Conservation (phyloP, 345 rosid genomes). For the Aegle marmelos region DNA sequence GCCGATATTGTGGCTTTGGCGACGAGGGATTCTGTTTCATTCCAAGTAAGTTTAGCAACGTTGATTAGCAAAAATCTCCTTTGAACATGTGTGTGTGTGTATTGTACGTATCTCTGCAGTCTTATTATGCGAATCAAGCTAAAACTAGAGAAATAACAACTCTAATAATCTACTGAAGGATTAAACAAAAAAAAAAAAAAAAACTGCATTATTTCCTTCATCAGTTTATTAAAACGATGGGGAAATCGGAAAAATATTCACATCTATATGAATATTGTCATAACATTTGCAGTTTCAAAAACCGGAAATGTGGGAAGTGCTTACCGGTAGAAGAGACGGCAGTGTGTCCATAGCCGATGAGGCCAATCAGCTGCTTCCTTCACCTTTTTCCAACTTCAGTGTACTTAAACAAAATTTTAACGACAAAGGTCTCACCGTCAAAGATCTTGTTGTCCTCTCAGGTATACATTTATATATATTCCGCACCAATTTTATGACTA, state of each 20-base stretch:
- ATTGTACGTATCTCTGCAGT: too few species aligned
- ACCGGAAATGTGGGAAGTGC: constrained; percentile 54
- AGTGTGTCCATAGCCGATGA: constrained; percentile 42
- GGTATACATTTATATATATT: constrained; percentile 26
- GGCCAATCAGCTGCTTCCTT: constrained; percentile 41
- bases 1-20: constrained; percentile 57
- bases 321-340: constrained; percentile 79
- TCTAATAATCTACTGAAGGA: too few species aligned
- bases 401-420: constrained; percentile 36
- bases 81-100: too few species aligned
- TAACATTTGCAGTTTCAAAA: constrained; percentile 33
- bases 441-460: constrained; percentile 70
- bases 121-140: too few species aligned
- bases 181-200: too few species aligned
- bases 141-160: too few species aligned
- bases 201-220: too few species aligned
- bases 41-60: constrained; percentile 25
- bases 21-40: constrained; percentile 59
- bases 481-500: background rate
- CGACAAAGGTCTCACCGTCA: constrained; percentile 44
- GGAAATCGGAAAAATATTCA: too few species aligned
- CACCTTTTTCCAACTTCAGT: constrained; percentile 53
- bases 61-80: too few species aligned
- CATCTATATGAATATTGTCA: background rate
- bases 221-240: background rate